Conservation (phyloP, 2,329 filamentous ascomycete species). For the Aspergillus glaucus region DNA sequence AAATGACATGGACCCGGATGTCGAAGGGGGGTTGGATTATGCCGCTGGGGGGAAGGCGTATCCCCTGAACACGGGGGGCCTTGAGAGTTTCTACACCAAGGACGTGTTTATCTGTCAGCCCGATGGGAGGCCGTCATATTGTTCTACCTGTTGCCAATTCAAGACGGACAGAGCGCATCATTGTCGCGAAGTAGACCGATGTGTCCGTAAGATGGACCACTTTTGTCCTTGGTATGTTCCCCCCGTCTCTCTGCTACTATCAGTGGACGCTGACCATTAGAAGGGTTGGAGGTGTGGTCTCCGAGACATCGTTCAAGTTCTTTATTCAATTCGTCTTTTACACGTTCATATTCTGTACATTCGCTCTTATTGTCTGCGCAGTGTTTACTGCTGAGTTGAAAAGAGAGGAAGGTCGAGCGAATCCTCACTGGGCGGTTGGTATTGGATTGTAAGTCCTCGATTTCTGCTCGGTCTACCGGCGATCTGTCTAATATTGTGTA, state of each 20-base stretch:
- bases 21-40: constrained; percentile 21
- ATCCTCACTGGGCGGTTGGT: constrained; percentile 60
- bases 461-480: background rate
- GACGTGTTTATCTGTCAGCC: constrained; percentile 77
- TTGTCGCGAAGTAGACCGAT: constrained; percentile 72
- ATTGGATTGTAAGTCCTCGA: constrained; percentile 52
- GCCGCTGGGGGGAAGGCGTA: constrained; percentile 19
- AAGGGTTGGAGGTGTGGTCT: constrained; percentile 87
- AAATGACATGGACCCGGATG: constrained; percentile 20
- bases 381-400: constrained; percentile 56
- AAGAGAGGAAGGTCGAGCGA: constrained; percentile 39
- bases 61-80: constrained; percentile 56
- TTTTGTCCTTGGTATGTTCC: constrained; percentile 70
- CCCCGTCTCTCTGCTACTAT: background rate
- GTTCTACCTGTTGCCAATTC: constrained; percentile 74
- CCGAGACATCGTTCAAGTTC: constrained; percentile 81
- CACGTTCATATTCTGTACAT: constrained; percentile 59
- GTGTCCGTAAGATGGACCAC: constrained; percentile 87
- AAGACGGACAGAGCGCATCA: constrained; percentile 87
- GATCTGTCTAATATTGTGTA: constrained; percentile 16
- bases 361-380: constrained; percentile 58
- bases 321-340: constrained; percentile 84
- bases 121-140: constrained; percentile 82
- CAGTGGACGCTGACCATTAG: constrained; percentile 5
- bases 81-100: constrained; percentile 73